phyloP scores from a whole-genome alignment of 2,329 filamentous ascomycete genomes.

The Penicillium sp. region DNA sequence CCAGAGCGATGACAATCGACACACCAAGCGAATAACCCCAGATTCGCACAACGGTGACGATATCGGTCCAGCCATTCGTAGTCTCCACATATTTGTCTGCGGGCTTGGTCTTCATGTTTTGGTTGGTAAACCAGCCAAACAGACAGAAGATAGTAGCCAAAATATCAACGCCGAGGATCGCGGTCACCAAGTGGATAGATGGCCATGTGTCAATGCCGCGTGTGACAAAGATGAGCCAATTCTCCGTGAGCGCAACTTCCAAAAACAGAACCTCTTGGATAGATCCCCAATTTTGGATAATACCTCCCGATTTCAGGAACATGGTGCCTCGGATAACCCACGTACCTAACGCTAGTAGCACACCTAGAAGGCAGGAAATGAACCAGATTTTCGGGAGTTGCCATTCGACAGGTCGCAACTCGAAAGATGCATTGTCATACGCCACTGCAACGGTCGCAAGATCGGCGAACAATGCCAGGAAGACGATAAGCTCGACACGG shows the following conservation, averaged over 20 bases:
- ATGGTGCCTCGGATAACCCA: slow-evolving; percentile 72
- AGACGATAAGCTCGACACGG: slow-evolving; percentile 70
- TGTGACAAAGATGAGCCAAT: slow-evolving; percentile 96
- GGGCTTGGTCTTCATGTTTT: slow-evolving; percentile 37
- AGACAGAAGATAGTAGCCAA: slow-evolving; percentile 71
- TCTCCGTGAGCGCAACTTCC: slow-evolving; percentile 86
- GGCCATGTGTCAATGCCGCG: slow-evolving; percentile 74
- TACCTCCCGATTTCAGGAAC: slow-evolving; percentile 67
- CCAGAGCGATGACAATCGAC: slow-evolving; percentile 51
- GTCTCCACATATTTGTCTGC: slow-evolving; percentile 33
- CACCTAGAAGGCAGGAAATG: slow-evolving; percentile 59
- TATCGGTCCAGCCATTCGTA: slow-evolving; percentile 57
- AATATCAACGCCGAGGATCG: slow-evolving; percentile 69
- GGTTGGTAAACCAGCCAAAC: slow-evolving; percentile 70
- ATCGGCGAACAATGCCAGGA: slow-evolving; percentile 76
- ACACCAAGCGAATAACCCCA: slow-evolving; percentile 53
- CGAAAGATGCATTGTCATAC: slow-evolving; percentile 80
- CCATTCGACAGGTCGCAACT: slow-evolving; percentile 75
- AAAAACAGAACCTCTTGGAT: slow-evolving; percentile 81
- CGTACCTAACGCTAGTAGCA: slow-evolving; percentile 67
- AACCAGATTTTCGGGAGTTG: slow-evolving; percentile 81
- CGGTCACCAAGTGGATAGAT: slow-evolving; percentile 67
- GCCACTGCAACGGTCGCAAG: slow-evolving; percentile 76
- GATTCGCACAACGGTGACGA: slow-evolving; percentile 53
- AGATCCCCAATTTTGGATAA: slow-evolving; percentile 71